Evolutionary conservation across 441 rosid species (phyloP), one percentile per base, ranked within the genome.

Genomic region (Adansonia madagascariensis): DNA sequence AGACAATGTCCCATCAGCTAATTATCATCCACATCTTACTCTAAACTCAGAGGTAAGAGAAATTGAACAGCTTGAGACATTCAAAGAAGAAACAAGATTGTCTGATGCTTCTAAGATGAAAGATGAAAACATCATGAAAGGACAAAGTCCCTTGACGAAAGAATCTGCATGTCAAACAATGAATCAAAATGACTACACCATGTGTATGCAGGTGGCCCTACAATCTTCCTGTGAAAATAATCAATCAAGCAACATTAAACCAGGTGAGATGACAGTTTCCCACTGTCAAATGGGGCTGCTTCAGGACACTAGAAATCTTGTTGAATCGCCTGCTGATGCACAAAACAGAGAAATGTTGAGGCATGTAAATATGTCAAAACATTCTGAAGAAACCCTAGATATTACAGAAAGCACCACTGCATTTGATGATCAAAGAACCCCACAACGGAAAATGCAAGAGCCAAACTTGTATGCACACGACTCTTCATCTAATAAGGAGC

Each of bases 371-470:
- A 24, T 24, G 64, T 57, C 44, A 57, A 77, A 83, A 73, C 82
- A 78, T 50, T 84, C 82, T 61, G 79, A 81, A 76, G 78, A 56
- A 71, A 79, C 74, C 79, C 75, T 80, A 46, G 88, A 84, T 66
- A 57, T 80, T 41, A 78, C 75, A 31, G 92, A 86, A 84, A 88
- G 89, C 84, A 79, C 77, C 57, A 81, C 59, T 22, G 75, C 76
- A 78, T 69, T 78, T 81, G 80, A 84, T 75, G 53, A 69, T 63
- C 81, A 65, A 75, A 75, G 80, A 77, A 83, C 74, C 57, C 68
- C 66, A 65, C 78, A 60, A 67, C 84, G 80, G 74, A 80, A 84
- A 66, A 69, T 82, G 75, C 72, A 84, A 72, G 86, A 76, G 73
- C 71, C 81, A 67, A 74, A 82, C 73, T 74, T 77, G 81, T 73